Conservation (phyloP, 768 basidiomycete species). For the Kwoniella europaea region DNA sequence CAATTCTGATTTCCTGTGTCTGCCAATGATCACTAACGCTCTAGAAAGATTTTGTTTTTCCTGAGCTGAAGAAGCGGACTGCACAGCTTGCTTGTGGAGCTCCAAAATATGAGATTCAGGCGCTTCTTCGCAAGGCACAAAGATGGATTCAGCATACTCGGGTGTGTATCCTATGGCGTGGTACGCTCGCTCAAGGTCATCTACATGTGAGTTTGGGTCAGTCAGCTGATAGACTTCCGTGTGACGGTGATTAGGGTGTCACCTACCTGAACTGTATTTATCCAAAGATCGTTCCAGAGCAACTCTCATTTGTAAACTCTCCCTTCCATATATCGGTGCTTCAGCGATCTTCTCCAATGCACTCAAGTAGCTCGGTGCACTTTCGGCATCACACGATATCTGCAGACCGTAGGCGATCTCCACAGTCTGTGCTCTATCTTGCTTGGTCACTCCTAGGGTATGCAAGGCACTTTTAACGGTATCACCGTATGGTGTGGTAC, state of each 20-base stretch:
- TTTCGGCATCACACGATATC: slow-evolving; percentile 23
- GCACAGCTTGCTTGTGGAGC: slow-evolving; percentile 41
- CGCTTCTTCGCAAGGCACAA: slow-evolving; percentile 35
- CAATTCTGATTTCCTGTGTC: slow-evolving; percentile 24
- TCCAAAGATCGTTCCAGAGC: slow-evolving; percentile 44
- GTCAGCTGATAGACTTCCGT: neutral
- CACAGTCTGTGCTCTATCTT: slow-evolving; percentile 34
- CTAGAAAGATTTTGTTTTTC: slow-evolving; percentile 26
- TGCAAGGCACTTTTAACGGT: slow-evolving; percentile 10
- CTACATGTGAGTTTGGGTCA: slow-evolving; percentile 20
- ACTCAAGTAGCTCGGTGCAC: slow-evolving; percentile 30
- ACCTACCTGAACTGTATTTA: slow-evolving; percentile 38
- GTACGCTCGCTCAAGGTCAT: slow-evolving; percentile 43
- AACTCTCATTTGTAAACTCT: slow-evolving; percentile 35
- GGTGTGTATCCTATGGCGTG: slow-evolving; percentile 38
- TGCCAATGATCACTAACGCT: slow-evolving; percentile 39
- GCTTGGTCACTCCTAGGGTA: slow-evolving; percentile 33
- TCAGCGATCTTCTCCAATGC: slow-evolving; percentile 38
- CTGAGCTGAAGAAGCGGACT: slow-evolving; percentile 16
- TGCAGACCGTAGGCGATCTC: slow-evolving; percentile 43
- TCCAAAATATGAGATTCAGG: slow-evolving; percentile 45
- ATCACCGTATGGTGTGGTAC: slow-evolving; percentile 11
- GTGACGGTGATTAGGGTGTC: neutral
- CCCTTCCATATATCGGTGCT: slow-evolving; percentile 26
- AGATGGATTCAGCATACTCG: slow-evolving; percentile 29